These are phyloP conservation scores for Dendrobium huoshanense DNA, from an alignment of 106 monocot species.

Conservation along the genomic window DNA sequence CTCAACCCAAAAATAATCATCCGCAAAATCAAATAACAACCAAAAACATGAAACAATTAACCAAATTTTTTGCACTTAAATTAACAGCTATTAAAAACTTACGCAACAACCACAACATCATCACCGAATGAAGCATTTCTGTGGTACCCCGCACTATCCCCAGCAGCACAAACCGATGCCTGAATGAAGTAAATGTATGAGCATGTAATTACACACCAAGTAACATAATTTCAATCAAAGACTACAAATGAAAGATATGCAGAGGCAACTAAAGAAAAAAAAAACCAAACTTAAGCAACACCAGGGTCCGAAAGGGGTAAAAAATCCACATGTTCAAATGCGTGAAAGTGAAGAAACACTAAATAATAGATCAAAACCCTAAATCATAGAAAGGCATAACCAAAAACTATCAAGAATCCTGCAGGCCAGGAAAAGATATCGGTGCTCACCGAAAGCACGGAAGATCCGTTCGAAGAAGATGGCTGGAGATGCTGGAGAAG, in stretches of 20 bases:
- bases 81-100: constrained; percentile 7
- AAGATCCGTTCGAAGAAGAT: constrained; percentile 6
- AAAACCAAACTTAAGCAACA: neutral
- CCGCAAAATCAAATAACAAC: neutral
- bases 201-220: neutral
- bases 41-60: neutral
- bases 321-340: neutral
- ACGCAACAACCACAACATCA: constrained; percentile 61
- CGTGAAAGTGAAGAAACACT: neutral
- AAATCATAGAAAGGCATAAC: neutral
- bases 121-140: constrained; percentile 38
- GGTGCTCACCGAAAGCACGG: constrained; percentile 6
- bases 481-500: constrained; percentile 49
- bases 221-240: neutral
- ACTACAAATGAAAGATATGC: neutral
- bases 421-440: neutral
- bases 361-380: neutral
- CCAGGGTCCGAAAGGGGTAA: neutral
- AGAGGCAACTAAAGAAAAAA: neutral
- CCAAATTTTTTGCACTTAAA: neutral
- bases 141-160: constrained; percentile 44
- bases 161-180: constrained; percentile 45
- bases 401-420: neutral
- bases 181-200: neutral
- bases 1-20: neutral